Evolutionary conservation across 2,329 filamentous ascomycete genomes (phyloP).

Genomic region (Aspergillus versicolor): DNA sequence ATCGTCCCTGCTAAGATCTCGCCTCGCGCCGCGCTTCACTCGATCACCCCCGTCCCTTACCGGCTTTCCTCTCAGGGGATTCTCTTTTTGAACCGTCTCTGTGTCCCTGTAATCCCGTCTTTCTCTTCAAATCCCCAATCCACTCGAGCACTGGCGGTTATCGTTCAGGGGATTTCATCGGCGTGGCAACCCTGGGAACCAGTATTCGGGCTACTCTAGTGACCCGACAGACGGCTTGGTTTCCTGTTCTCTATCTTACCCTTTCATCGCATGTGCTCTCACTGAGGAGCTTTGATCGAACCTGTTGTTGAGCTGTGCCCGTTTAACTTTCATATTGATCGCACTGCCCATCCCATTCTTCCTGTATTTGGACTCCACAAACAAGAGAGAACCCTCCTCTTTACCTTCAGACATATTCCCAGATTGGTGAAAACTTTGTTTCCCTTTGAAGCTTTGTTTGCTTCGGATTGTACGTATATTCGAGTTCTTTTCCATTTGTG

Average conservation of each 20-base stretch:
- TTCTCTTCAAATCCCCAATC: not conserved
- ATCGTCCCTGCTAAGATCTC: slow-evolving; percentile 13
- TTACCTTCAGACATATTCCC: slow-evolving; percentile 19
- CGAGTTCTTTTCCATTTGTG: slow-evolving; percentile 25
- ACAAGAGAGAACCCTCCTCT: slow-evolving; percentile 18
- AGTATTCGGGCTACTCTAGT: slow-evolving; percentile 14
- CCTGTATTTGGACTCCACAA: slow-evolving; percentile 30
- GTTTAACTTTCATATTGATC: slow-evolving; percentile 18
- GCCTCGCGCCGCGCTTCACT: slow-evolving; percentile 19
- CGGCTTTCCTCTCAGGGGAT: slow-evolving; percentile 19
- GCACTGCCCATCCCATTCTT: slow-evolving; percentile 19
- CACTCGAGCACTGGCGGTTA: slow-evolving; percentile 8
- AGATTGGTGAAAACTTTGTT: slow-evolving; percentile 24
- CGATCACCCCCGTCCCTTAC: slow-evolving; percentile 3
- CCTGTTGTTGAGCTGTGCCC: slow-evolving; percentile 25
- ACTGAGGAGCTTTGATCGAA: slow-evolving; percentile 18
- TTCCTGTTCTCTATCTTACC: slow-evolving; percentile 13
- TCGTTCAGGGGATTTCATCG: slow-evolving; percentile 19
- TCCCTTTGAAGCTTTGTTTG: slow-evolving; percentile 24
- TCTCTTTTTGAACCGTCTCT: not conserved
- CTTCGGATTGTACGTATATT: slow-evolving; percentile 44
- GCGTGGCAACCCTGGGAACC: slow-evolving; percentile 15
- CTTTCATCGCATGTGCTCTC: slow-evolving; percentile 17
- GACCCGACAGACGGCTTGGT: slow-evolving; percentile 13
- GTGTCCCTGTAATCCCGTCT: not conserved